phyloP scores from a whole-genome alignment of 108 stramenopile genomes.

The Licmophora abbreviata region DNA sequence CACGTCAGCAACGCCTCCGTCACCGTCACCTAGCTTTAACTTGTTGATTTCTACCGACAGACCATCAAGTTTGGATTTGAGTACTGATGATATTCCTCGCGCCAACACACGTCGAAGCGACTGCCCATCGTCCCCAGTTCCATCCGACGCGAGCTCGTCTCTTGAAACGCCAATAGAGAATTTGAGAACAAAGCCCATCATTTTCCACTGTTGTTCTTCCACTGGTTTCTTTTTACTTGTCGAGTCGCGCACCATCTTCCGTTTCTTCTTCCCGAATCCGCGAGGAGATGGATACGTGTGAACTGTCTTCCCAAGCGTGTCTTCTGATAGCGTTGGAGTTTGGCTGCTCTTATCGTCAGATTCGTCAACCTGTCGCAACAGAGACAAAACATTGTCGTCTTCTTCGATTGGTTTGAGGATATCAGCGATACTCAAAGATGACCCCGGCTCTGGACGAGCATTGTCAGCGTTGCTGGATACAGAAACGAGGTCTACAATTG shows the following conservation, averaged over 20 bases:
- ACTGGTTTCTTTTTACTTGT: constrained; percentile 1
- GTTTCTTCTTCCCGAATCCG: constrained; percentile 30
- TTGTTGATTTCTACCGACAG: constrained; percentile 47
- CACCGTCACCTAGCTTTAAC: constrained; percentile 39
- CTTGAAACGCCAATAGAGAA: constrained; percentile 54
- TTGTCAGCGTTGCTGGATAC: not conserved
- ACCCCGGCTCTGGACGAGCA: no score
- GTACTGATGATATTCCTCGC: constrained; percentile 34
- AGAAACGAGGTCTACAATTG: not conserved
- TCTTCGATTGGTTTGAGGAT: not conserved
- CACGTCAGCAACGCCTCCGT: constrained; percentile 48
- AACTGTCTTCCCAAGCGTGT: constrained; percentile 5
- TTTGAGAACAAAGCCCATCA: constrained; percentile 34
- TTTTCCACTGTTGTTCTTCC: constrained; percentile 22
- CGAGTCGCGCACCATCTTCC: not conserved
- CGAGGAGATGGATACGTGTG: no score
- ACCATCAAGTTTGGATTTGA: constrained; percentile 32
- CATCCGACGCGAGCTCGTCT: constrained; percentile 43
- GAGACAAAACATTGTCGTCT: not conserved
- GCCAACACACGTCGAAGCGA: constrained; percentile 49
- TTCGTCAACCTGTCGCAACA: not conserved
- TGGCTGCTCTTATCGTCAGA: not conserved
- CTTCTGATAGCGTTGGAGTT: not conserved
- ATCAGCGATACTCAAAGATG: no score
- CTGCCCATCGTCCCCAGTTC: constrained; percentile 14